Evolutionary conservation across 1,139 yeast genomes (phyloP), one percentile per base, ranked within the genome.

Genomic region (Pichia sp.): DNA sequence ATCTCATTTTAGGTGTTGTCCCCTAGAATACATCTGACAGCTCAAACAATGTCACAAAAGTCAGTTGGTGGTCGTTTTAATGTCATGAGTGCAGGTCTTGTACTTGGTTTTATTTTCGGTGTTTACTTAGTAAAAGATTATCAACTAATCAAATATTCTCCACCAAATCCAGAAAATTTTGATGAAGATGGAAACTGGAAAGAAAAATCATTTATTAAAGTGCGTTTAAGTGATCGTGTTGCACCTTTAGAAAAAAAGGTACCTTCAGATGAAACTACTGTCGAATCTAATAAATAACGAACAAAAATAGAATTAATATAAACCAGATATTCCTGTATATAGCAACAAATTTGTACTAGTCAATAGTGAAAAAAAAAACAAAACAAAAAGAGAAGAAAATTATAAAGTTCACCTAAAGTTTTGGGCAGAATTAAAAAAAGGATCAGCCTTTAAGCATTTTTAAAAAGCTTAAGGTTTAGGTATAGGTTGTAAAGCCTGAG

Each of bases 151-250:
- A 64, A 64, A 47, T 57, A 61, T 42, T 49, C 60, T 7, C 68
- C 69, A 26, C 68, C 68, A 3, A 58, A 59, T 40, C 64, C 66
- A 4, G 66, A 61, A 27, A 62, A 63, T 47, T 62, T 61, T 43
- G 67, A 65, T 47, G 59, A 60, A 48, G 51, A 65, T 27, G 69
- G 69, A 0, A 62, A 64, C 25, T 60, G 64, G 62, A 63, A 62
- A 46, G 63, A 58, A 45, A 46, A 48, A 29, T 57, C 65, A 2
- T 62, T 60, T 32, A 57, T 65, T 41, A 61, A 52, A 34, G 54
- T 65, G 25, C 53, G 55, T 33, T 54, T 58, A 35, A 54, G 58
- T 10, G 62, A 61, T 27, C 49, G 53, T 18, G 59, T 59, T 26
- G 57, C 59, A 8, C 65, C 66, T 0, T 50, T 65, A 40, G 61